Evolutionary conservation across 352 stramenopile species (phyloP), one percentile per base, ranked within the genome.

Genomic region (Pythium insidiosum): DNA sequence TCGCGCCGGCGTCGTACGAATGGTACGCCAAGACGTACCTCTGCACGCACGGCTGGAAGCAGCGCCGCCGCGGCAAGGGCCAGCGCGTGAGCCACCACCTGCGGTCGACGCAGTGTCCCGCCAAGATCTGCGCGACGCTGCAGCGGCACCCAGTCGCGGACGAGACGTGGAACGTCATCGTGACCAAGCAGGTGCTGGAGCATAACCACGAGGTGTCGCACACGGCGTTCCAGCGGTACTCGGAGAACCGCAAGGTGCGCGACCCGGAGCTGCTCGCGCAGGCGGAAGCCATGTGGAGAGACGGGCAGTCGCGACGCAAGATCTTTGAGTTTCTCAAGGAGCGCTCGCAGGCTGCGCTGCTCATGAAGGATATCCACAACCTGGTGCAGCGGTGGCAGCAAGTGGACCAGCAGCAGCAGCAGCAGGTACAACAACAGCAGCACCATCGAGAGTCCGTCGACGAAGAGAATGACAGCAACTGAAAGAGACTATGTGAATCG

Each of bases 321-420:
- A 61, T 89, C 31, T 89, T 76, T 30, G 73, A 89, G 53, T 83
- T 78, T 42, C 48, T 89, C 13, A 85, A 87, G 42, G 72, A 78
- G n/a, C 61, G 63, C 15, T 65, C 67, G 15, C 61, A 66, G 11
- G 73, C 54, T 37, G 44, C 62, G 5, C 66, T 89, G 23, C 47
- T 84, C 12, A 89, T 89, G 76, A 89, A 89, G 37, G 76, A 89
- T 43, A 66, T 89, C 10, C 76, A 89, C 52, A 89, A 89, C 29
- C 68, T 87, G 15, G 72, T 85, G 37, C 69, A 84, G 47, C 56
- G 68, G 9, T 89, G 76, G 76, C 74, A 87, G 50, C 47, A 69
- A n/a, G n/a, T n/a, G n/a, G n/a, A n/a, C n/a, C n/a, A n/a, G n/a
- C n/a, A n/a, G n/a, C n/a, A n/a, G n/a, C n/a, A n/a, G n/a, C n/a